Evolutionary conservation across 2,329 filamentous ascomycete genomes (phyloP).

Genomic region (Colletotrichum navitas): DNA sequence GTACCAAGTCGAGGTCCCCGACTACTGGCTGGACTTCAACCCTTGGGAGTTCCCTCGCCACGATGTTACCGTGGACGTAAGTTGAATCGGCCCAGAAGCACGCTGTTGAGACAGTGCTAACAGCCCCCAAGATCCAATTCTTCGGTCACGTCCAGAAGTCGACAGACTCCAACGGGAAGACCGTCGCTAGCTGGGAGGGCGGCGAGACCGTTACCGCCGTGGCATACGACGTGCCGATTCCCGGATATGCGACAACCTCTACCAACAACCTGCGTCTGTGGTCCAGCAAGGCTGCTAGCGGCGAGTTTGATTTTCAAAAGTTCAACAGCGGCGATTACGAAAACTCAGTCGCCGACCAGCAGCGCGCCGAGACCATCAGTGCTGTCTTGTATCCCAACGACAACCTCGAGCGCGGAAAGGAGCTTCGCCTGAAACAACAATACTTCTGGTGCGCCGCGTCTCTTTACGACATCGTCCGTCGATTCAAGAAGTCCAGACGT

Average conservation of each 20-base stretch:
- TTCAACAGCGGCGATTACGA: constrained; percentile 99
- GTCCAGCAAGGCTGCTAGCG: constrained; percentile 97
- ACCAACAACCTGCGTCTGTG: constrained; percentile 98
- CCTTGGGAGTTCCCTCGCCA: constrained; percentile 98
- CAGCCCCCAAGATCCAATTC: constrained; percentile 78
- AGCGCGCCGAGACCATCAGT: constrained; percentile 98
- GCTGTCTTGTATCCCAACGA: constrained; percentile 98
- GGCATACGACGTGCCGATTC: constrained; percentile 93
- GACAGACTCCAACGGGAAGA: constrained; percentile 82
- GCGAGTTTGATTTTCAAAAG: constrained; percentile 99
- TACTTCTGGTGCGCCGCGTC: constrained; percentile 99
- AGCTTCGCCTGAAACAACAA: constrained; percentile 97
- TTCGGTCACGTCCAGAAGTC: constrained; percentile 85
- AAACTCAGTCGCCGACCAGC: constrained; percentile 96
- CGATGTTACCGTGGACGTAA: constrained; percentile 90
- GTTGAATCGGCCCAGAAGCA: constrained; percentile 46
- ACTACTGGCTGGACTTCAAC: constrained; percentile 99
- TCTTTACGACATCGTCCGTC: constrained; percentile 93
- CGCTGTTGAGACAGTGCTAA: not conserved
- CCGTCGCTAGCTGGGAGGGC: constrained; percentile 84
- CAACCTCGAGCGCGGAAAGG: constrained; percentile 95
- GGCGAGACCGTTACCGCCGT: constrained; percentile 93
- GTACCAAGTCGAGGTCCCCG: constrained; percentile 97
- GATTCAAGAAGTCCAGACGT: constrained; percentile 97
- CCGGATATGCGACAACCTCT: constrained; percentile 88